Conservation (phyloP, 108 stramenopile genomes). For the Bacterosira constricta region DNA sequence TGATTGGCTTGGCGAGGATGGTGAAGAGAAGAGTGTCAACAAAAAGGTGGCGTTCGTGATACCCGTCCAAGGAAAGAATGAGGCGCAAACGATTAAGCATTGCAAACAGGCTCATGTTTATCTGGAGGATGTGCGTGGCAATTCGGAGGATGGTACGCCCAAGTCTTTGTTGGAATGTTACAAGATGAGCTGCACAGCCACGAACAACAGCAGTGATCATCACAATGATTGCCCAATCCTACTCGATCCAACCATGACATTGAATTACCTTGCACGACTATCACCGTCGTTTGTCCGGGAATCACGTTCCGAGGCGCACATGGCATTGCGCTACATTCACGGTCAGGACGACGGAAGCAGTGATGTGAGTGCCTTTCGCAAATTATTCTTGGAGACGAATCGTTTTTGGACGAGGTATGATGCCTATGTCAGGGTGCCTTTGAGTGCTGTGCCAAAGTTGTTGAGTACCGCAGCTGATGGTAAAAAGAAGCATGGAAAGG, state of each 20-base stretch:
- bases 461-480: not conserved
- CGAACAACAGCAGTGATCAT: conserved; percentile 9
- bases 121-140: conserved; percentile 29
- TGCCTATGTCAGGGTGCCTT: conserved; percentile 65
- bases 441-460: conserved; percentile 47
- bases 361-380: conserved; percentile 53
- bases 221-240: conserved; percentile 63
- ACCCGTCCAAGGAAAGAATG: conserved; percentile 55
- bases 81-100: conserved; percentile 56
- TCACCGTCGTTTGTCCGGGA: conserved; percentile 73
- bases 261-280: conserved; percentile 78
- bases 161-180: conserved; percentile 67
- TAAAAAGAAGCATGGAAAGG: conserved; percentile 7
- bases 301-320: conserved; percentile 62
- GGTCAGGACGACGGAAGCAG: conserved; percentile 18
- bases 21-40: too few species aligned
- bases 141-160: conserved; percentile 40
- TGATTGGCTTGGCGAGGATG: conserved; percentile 73
- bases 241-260: conserved; percentile 80
- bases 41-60: conserved; percentile 66
- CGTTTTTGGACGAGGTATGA: conserved; percentile 84
- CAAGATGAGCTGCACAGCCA: conserved; percentile 37
- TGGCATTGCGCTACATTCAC: conserved; percentile 28
- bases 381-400: conserved; percentile 63
- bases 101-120: conserved; percentile 60